These are phyloP conservation scores for Coemansia sp. DNA, from an alignment of 192 early-diverging fungal species.

Conservation along the genomic window DNA sequence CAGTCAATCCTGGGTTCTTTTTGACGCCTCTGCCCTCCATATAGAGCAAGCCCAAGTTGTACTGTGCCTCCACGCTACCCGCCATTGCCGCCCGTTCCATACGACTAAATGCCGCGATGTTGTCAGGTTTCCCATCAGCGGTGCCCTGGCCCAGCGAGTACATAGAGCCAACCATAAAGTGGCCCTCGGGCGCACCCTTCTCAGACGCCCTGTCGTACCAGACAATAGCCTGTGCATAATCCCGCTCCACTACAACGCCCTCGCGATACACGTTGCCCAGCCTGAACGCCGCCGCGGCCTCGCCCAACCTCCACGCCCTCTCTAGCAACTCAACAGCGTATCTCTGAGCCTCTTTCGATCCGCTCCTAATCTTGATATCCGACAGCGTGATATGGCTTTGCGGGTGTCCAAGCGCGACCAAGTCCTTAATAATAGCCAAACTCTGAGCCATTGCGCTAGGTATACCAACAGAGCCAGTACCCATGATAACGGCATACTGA, in stretches of 20 bases:
- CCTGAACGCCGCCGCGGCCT: conserved; percentile 16
- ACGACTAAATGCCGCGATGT: conserved; percentile 16
- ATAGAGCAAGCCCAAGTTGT: conserved; percentile 38
- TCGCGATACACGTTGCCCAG: conserved; percentile 33
- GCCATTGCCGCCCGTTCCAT: conserved; percentile 37
- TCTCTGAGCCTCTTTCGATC: conserved; percentile 1
- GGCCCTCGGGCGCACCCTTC: conserved; percentile 14
- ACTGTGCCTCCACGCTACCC: conserved; percentile 36
- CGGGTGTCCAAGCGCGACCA: conserved; percentile 18
- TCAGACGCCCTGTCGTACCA: conserved; percentile 29
- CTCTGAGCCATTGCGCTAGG: neutral
- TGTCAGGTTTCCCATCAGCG: conserved; percentile 19
- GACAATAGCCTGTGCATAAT: conserved; percentile 16
- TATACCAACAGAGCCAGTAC: conserved; percentile 1
- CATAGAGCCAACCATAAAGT: conserved; percentile 38
- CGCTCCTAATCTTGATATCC: conserved; percentile 14
- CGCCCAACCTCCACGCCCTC: conserved; percentile 12
- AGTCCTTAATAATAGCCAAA: conserved; percentile 19
- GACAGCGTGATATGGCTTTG: conserved; percentile 23
- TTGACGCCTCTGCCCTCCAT: conserved; percentile 25
- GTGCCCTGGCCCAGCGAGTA: conserved; percentile 18
- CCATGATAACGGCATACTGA: conserved; percentile 32
- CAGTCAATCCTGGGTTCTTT: conserved; percentile 24
- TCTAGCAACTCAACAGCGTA: conserved; percentile 23
- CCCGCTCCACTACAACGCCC: neutral